Evolutionary conservation across 305 asterid genomes (phyloP).

Genomic region (Fraxinus baroniana): DNA sequence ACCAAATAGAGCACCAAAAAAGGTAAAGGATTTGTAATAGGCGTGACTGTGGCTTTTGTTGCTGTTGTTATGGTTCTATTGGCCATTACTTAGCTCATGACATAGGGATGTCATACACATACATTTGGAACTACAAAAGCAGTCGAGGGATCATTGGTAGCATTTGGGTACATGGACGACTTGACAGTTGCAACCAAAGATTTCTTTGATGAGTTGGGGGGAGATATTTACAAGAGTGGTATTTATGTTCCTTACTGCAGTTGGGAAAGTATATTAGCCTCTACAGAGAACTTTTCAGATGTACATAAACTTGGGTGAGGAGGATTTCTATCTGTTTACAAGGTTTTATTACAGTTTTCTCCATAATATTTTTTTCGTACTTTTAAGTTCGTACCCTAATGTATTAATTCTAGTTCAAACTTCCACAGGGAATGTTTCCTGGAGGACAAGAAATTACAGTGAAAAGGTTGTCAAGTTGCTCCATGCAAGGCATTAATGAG

Average conservation of each 20-base stretch:
- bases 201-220: slow-evolving; percentile 66
- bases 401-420: no score
- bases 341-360: slow-evolving; percentile 30
- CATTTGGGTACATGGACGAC: slow-evolving; percentile 58
- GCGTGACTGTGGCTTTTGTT: slow-evolving; percentile 47
- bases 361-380: background rate
- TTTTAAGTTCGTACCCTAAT: no score
- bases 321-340: slow-evolving; percentile 74
- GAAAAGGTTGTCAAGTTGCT: no score
- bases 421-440: no score
- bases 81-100: slow-evolving; percentile 28
- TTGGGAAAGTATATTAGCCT: background rate
- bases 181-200: slow-evolving; percentile 62
- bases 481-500: no score
- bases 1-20: slow-evolving; percentile 31
- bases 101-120: slow-evolving; percentile 33
- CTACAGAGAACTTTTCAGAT: background rate
- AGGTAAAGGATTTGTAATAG: slow-evolving; percentile 33
- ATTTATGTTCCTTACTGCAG: background rate
- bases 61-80: slow-evolving; percentile 26
- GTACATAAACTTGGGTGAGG: slow-evolving; percentile 26
- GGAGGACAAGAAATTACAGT: no score
- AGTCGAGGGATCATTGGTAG: slow-evolving; percentile 58
- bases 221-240: slow-evolving; percentile 6
- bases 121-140: slow-evolving; percentile 32